A percentile compares a stretch with the other conserved stretches of the same genome.
phyloP scores from a whole-genome alignment of 1,139 yeast genomes.

The Taphrina confusa region DNA sequence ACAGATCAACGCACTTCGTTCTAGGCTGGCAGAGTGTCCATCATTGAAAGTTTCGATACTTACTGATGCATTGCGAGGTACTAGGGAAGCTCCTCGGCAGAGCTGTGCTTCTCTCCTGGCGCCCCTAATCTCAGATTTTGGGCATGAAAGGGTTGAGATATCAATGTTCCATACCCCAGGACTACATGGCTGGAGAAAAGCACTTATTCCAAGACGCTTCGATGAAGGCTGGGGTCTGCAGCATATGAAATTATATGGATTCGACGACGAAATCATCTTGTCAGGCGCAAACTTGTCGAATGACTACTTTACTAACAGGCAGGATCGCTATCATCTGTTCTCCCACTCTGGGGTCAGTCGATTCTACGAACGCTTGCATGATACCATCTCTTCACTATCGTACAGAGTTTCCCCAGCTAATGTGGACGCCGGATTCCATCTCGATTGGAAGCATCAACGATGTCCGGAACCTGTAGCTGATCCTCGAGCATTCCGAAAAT shows the following conservation, averaged over 20 bases:
- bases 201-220: constrained; percentile 72
- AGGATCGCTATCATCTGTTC: constrained; percentile 84
- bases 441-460: constrained; percentile 65
- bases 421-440: neutral
- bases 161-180: constrained; percentile 91
- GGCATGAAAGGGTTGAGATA: constrained; percentile 69
- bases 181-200: constrained; percentile 65
- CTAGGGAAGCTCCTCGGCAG: constrained; percentile 80
- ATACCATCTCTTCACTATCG: constrained; percentile 66
- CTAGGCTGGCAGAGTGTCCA: constrained; percentile 62
- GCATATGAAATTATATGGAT: constrained; percentile 95
- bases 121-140: constrained; percentile 65
- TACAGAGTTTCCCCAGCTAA: constrained; percentile 56
- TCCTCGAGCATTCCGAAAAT: constrained; percentile 58
- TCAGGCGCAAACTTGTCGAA: constrained; percentile 83
- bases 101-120: constrained; percentile 78
- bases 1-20: constrained; percentile 55
- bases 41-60: constrained; percentile 68
- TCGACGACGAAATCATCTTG: constrained; percentile 83
- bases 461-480: constrained; percentile 71
- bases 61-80: constrained; percentile 87
- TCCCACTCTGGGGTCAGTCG: constrained; percentile 60
- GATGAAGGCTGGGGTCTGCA: constrained; percentile 93
- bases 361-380: constrained; percentile 70
- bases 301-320: constrained; percentile 94